These are phyloP conservation scores for Gelatoporia subvermispora DNA, from an alignment of 768 basidiomycete species.

Conservation along the genomic window DNA sequence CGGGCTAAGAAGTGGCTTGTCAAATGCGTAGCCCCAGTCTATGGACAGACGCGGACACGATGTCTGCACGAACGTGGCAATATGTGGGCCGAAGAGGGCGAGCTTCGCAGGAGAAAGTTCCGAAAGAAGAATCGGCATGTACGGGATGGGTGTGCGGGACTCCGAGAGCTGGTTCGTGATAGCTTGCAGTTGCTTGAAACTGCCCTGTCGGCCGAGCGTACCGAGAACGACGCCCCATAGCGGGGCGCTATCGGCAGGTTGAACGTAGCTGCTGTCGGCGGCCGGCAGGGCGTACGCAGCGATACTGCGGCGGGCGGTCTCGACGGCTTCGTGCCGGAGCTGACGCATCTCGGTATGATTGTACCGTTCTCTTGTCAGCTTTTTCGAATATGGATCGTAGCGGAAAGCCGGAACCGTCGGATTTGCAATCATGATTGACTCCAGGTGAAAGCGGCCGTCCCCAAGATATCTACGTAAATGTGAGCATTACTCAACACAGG, in stretches of 20 bases:
- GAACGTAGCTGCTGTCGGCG: background rate
- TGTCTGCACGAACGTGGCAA: slow-evolving; percentile 92
- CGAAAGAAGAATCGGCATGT: slow-evolving; percentile 88
- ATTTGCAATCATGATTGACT: slow-evolving; percentile 99
- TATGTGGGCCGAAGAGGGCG: slow-evolving; percentile 71
- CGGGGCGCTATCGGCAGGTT: slow-evolving; percentile 13
- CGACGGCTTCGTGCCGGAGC: slow-evolving; percentile 70
- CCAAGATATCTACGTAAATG: slow-evolving; percentile 84
- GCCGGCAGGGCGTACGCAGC: slow-evolving; percentile 13
- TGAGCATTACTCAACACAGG: too few relatives aligned
- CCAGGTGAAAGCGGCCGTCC: slow-evolving; percentile 96
- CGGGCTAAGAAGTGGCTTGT: slow-evolving; percentile 81
- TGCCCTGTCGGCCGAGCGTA: slow-evolving; percentile 93
- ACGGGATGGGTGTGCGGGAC: slow-evolving; percentile 56
- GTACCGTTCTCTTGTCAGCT: slow-evolving; percentile 89
- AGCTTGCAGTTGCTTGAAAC: slow-evolving; percentile 80
- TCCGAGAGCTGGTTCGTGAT: slow-evolving; percentile 66
- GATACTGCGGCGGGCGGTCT: slow-evolving; percentile 65
- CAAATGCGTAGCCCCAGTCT: slow-evolving; percentile 98
- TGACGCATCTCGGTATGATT: slow-evolving; percentile 83
- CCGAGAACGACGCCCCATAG: slow-evolving; percentile 93
- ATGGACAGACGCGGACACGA: slow-evolving; percentile 95
- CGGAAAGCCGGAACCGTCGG: slow-evolving; percentile 91
- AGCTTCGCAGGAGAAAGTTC: slow-evolving; percentile 97
- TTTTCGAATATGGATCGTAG: slow-evolving; percentile 98